phyloP scores from a whole-genome alignment of 1,284 basidiomycete genomes.

The Malassezia globosa region DNA sequence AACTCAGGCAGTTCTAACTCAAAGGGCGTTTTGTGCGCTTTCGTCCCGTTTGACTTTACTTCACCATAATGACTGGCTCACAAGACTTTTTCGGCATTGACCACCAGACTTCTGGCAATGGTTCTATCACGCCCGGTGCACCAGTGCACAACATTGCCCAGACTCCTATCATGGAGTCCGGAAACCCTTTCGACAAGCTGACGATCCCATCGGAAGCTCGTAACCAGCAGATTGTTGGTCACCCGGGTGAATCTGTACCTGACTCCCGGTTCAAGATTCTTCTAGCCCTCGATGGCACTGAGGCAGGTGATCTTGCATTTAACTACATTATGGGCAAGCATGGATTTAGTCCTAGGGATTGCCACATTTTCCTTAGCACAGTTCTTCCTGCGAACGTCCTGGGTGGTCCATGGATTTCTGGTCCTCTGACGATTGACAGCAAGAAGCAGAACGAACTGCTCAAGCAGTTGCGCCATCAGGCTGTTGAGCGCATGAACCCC shows the following conservation, averaged over 20 bases:
- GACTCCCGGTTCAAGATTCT: constrained; percentile 29
- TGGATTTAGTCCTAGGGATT: constrained; percentile 19
- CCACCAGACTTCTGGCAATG: constrained; percentile 12
- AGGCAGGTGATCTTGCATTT: constrained; percentile 41
- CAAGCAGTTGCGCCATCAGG: constrained; percentile 32
- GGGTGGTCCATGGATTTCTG: constrained; percentile 38
- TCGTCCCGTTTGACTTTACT: too few relatives aligned
- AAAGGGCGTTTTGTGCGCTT: too few relatives aligned
- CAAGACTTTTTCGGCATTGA: constrained; percentile 13
- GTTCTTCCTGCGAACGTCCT: constrained; percentile 40
- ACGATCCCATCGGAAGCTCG: constrained; percentile 34
- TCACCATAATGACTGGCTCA: too few relatives aligned
- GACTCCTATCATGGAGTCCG: constrained; percentile 38
- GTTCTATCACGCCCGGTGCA: constrained; percentile 11
- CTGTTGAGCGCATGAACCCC: constrained; percentile 35
- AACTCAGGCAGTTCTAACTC: background rate
- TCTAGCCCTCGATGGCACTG: constrained; percentile 40
- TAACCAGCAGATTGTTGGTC: constrained; percentile 41
- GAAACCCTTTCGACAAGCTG: constrained; percentile 38
- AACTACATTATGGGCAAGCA: constrained; percentile 33
- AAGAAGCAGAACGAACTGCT: constrained; percentile 40
- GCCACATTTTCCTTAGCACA: constrained; percentile 37
- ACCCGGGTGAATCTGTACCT: constrained; percentile 22
- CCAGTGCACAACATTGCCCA: constrained; percentile 30
- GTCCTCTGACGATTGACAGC: constrained; percentile 38